phyloP scores from a whole-genome alignment of 169 alveolate genomes.

The Eimeria brunetti region DNA sequence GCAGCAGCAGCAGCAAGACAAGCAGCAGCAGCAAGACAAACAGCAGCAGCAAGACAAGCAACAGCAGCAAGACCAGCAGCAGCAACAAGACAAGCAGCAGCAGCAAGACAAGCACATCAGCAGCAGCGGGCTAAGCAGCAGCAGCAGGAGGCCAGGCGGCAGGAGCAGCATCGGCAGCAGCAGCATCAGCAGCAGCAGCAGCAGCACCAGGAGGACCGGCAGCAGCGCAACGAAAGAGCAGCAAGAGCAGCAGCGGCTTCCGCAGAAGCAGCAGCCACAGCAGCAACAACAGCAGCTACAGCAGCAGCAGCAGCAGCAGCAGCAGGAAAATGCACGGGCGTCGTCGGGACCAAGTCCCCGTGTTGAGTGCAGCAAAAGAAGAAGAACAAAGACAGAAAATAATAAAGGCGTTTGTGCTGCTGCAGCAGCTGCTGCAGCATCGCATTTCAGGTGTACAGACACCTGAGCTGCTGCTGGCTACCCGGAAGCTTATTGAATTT shows the following conservation, averaged over 20 bases:
- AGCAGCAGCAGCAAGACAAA: too few species aligned
- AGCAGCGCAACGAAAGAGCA: too few species aligned
- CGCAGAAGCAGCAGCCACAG: neutral
- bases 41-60: too few species aligned
- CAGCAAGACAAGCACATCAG: too few species aligned
- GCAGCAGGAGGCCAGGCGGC: too few species aligned
- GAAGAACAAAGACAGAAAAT: slow-evolving; percentile 52
- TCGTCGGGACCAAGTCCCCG: neutral
- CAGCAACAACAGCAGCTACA: slow-evolving; percentile 8
- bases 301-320: neutral
- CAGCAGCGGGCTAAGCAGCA: too few species aligned
- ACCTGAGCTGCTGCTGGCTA: slow-evolving; percentile 55
- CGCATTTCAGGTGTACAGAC: slow-evolving; percentile 7
- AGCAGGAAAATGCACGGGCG: slow-evolving; percentile 66
- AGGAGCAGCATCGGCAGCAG: neutral
- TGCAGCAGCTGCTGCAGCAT: slow-evolving; percentile 55
- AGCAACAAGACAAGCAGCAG: too few species aligned
- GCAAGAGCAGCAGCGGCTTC: neutral
- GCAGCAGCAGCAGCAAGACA: too few species aligned
- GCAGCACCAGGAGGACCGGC: too few species aligned
- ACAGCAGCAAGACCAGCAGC: too few species aligned
- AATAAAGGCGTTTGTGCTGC: slow-evolving; percentile 17
- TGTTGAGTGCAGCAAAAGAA: slow-evolving; percentile 7
- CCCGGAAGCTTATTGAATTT: slow-evolving; percentile 71
- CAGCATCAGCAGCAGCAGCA: neutral